Evolutionary conservation across 441 rosid species (phyloP).

Genomic region (Croton laevigatus): DNA sequence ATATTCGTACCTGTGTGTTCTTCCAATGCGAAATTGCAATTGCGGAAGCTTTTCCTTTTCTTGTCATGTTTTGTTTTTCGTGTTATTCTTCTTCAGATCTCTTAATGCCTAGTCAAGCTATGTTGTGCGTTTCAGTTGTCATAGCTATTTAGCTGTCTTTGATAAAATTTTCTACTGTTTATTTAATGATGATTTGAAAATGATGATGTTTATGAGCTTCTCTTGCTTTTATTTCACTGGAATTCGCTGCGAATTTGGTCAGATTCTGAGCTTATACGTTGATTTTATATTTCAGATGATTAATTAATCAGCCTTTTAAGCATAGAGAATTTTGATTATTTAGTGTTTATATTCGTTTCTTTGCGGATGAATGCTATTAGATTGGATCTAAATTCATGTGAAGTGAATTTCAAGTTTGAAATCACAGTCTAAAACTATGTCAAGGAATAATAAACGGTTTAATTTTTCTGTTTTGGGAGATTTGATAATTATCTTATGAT

Average conservation of each 20-base stretch:
- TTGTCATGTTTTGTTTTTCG: neutral
- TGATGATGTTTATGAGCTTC: neutral
- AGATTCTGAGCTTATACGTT: constrained; percentile 8
- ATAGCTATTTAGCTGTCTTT: neutral
- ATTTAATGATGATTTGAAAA: neutral
- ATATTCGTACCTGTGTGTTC: neutral
- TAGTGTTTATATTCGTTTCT: neutral
- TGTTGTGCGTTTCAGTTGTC: constrained; percentile 7
- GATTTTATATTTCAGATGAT: neutral
- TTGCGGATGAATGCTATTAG: neutral
- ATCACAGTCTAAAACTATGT: constrained; percentile 9
- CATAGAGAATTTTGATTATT: neutral
- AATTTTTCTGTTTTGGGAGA: constrained; percentile 3
- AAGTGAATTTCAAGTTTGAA: constrained; percentile 5
- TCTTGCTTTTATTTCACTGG: constrained; percentile 3
- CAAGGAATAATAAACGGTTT: neutral
- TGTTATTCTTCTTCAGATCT: constrained; percentile 18
- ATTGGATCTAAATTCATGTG: constrained; percentile 25
- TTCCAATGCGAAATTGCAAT: neutral
- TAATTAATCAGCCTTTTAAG: neutral
- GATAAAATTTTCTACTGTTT: neutral
- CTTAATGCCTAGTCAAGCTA: constrained; percentile 5
- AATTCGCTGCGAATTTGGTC: constrained; percentile 1
- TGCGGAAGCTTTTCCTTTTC: neutral
- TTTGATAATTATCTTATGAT: constrained; percentile 6